Percentiles rank a stretch among this genome's conserved stretches.
These are phyloP conservation scores for Darksidea phi DNA, from an alignment of 495 filamentous ascomycete species.

Conservation along the genomic window DNA sequence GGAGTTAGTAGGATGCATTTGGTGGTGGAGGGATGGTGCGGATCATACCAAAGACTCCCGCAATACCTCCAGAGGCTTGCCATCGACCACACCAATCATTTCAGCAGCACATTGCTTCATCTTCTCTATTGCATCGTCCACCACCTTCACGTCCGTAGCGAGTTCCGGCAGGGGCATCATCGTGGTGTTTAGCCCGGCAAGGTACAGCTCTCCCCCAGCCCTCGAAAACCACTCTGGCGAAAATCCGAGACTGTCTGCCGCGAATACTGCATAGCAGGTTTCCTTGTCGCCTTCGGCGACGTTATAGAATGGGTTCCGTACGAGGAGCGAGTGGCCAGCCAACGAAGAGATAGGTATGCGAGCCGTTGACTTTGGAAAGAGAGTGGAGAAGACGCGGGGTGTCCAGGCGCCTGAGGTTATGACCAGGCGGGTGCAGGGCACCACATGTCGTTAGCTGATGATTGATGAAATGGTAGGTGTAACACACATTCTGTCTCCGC, in stretches of 20 bases:
- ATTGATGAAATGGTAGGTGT: background rate
- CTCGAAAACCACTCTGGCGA: slow-evolving; percentile 74
- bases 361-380: slow-evolving; percentile 59
- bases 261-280: slow-evolving; percentile 69
- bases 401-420: slow-evolving; percentile 73
- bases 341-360: slow-evolving; percentile 59
- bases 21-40: background rate
- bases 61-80: slow-evolving; percentile 61
- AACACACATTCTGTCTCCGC: slow-evolving; percentile 48
- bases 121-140: slow-evolving; percentile 51
- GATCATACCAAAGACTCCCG: slow-evolving; percentile 54
- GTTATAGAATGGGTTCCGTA: slow-evolving; percentile 61
- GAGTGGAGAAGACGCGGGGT: slow-evolving; percentile 54
- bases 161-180: slow-evolving; percentile 57
- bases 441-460: slow-evolving; percentile 16
- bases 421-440: slow-evolving; percentile 59
- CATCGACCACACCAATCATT: slow-evolving; percentile 52
- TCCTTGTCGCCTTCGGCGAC: slow-evolving; percentile 37
- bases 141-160: slow-evolving; percentile 50
- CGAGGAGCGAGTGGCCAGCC: slow-evolving; percentile 69
- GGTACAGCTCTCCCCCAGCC: slow-evolving; percentile 59
- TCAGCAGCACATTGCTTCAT: slow-evolving; percentile 51
- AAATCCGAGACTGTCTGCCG: slow-evolving; percentile 56
- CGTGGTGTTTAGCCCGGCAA: slow-evolving; percentile 68
- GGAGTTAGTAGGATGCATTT: slow-evolving; percentile 2